Evolutionary conservation across 495 filamentous ascomycete species (phyloP), one percentile per base, ranked within the genome.

Genomic region (Tuber brumale): DNA sequence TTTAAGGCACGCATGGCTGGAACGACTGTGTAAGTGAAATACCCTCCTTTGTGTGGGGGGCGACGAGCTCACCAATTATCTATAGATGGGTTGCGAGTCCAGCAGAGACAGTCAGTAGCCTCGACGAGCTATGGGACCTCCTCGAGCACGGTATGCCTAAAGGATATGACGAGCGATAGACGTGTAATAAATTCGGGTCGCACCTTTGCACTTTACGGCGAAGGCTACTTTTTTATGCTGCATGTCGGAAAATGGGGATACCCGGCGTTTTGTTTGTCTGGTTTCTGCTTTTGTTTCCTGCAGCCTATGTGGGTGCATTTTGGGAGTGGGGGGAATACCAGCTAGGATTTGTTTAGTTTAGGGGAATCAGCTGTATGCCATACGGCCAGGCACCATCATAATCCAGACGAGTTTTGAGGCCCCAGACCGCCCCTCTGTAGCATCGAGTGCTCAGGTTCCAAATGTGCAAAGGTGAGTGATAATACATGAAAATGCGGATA

Each of bases 1-100:
- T 98, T 98, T 85, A 95, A 97, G 87, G 94, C 88, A 27, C 82
- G 89, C 71, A 88, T 86, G 77, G 88, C 89, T n/a, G 89, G 88
- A 14, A 90, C 88, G 8, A 90, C 89, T 37, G 88, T 89, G 41
- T 88, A 78, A 72, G 76, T 75, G 43, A 70, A 39, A 23, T 71
- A 35, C n/a, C 42, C 37, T 8, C 51, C 27, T 3, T 27, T 31
- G 6, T 66, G 27, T 19, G 6, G 57, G 5, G 5, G 57, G 16
- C 88, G 89, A 89, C 12, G 85, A 89, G 6, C 82, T 91, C 45
- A 90, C 89, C 19, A 91, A 89, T 45, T 23, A 91, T 90, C 0
- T 91, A 90, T 12, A 90, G 90, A 8, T 99, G 95, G 96, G 97
- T 99, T 77, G 94, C 96, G 19, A 97, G 87, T 81, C 95, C 95